Conservation (phyloP, 805 yeast species). For the Metschnikowia kofuensis region DNA sequence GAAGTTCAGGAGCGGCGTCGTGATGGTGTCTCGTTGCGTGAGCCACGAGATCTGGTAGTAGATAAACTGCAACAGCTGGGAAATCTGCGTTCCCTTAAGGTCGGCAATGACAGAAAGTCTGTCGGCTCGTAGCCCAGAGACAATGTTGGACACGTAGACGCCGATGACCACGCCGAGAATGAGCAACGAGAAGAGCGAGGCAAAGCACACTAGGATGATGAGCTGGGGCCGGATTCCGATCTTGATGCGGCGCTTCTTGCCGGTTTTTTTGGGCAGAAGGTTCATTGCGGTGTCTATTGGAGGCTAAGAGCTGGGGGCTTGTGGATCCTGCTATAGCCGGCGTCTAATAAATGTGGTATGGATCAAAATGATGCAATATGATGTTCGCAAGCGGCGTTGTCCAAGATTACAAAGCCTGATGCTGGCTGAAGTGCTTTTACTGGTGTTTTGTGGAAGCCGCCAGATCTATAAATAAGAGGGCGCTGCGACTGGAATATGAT, state of each 20-base stretch:
- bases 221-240: conserved; percentile 76
- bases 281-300: no score
- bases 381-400: no score
- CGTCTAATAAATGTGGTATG: no score
- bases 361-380: no score
- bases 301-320: no score
- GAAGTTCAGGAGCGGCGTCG: conserved; percentile 56
- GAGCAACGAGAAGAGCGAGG: conserved; percentile 66
- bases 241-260: conserved; percentile 26
- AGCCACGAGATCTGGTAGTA: conserved; percentile 71
- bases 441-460: no score
- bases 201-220: conserved; percentile 63
- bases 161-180: conserved; percentile 73
- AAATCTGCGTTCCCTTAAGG: conserved; percentile 74
- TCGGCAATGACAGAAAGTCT: conserved; percentile 76
- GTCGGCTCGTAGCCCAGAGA: conserved; percentile 62
- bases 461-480: no score
- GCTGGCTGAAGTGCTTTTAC: no score
- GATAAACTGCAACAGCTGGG: conserved; percentile 59
- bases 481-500: no score
- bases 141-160: conserved; percentile 64
- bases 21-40: conserved; percentile 58
- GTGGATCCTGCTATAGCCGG: no score
- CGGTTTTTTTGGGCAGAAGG: neutral
- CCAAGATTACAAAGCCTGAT: no score